phyloP scores from a whole-genome alignment of 108 stramenopile species.

The Discostella pseudostelligera region DNA sequence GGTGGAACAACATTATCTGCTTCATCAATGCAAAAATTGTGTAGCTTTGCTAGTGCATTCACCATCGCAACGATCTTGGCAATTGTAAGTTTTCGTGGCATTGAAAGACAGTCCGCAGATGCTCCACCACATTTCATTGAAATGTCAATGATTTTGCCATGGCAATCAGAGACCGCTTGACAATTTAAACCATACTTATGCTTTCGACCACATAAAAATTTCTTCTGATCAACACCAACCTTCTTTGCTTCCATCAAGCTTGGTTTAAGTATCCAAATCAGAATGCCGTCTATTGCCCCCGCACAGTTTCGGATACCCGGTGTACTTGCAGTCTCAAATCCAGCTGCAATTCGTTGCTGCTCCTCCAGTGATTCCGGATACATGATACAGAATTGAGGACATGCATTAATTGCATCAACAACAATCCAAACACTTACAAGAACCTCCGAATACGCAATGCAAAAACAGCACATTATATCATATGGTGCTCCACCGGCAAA shows the following conservation, averaged over 20 bases:
- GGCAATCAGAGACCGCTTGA: constrained; percentile 24
- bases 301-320: constrained; percentile 20
- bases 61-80: not conserved
- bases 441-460: constrained; percentile 10
- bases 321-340: constrained; percentile 16
- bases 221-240: constrained; percentile 19
- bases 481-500: constrained; percentile 25
- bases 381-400: constrained; percentile 6
- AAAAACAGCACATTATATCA: constrained; percentile 14
- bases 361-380: constrained; percentile 27
- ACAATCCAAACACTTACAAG: constrained; percentile 14
- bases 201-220: constrained; percentile 41
- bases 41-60: constrained; percentile 3
- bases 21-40: constrained; percentile 11
- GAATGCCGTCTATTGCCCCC: constrained; percentile 46
- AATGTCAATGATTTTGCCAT: constrained; percentile 27
- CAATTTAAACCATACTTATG: constrained; percentile 40
- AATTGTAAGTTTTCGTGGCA: not conserved
- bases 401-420: constrained; percentile 13
- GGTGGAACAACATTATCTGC: too few species aligned
- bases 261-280: constrained; percentile 36
- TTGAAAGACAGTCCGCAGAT: constrained; percentile 26
- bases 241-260: constrained; percentile 6
- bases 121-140: constrained; percentile 16
- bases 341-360: constrained; percentile 32